Base-by-base conservation (phyloP, 139 green algal species). In the Pseudopediastrum boryanum region DNA sequence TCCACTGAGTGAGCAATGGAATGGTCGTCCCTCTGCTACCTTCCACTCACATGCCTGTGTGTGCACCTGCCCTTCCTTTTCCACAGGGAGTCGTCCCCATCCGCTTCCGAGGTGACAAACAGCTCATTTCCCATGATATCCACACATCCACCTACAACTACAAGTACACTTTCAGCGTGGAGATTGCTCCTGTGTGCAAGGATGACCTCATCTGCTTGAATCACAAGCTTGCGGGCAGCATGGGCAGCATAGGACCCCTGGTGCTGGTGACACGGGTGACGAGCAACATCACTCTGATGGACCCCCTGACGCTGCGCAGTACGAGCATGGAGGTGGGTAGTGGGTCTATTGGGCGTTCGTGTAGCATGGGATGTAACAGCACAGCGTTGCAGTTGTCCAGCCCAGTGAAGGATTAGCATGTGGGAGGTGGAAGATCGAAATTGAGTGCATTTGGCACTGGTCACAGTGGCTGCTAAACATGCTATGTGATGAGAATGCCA, bases 91-190 rank as follows among this genome's bases (percentile, higher is more conserved):
- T 90, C 36, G 89, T 96, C 8, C 92, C 92, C 16, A 80, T 86
- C 48, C 83, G 82, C 7, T 93, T 87, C 84, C 87, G 95, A 35
- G 56, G 85, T 61, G 96, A 98, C 91, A 99, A 98, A 90, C 94
- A 98, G 90, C 92, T 99, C 42, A 95, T 99, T 9, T 96, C 89
- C 12, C 96, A 99, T 83, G 93, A 99, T 87, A 91, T 85, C 19
- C 92, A 99, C 85, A 93, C 88, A 44, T 91, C 89, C 78, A 94
- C 85, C 9, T 99, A 98, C 90, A 98, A 98, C 89, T 99, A 98
- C 93, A 98, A 98, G 89, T 99, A 95, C 92, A 99, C 96, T 4
- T 99, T 99, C 84, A 91, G 81, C 5, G 90, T 97, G 4, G 96
- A 99, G 87, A 97, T 99, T 35, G 93, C 90, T 36, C 95, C 94